phyloP scores from a whole-genome alignment of 1,139 yeast genomes.

The Saccharomycopsis hybrid region DNA sequence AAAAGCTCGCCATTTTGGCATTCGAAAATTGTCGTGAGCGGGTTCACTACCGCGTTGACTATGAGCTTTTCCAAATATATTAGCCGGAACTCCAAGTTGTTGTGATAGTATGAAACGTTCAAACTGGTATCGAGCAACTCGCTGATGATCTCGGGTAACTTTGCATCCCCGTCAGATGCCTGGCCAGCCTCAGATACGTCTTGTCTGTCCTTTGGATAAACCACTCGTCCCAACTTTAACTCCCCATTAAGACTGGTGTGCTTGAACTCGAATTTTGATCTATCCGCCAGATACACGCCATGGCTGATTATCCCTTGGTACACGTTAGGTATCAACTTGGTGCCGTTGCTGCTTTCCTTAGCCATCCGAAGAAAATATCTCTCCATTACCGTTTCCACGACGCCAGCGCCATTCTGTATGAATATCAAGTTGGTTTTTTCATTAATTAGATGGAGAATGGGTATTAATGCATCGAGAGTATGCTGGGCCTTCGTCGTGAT shows the following conservation, averaged over 20 bases:
- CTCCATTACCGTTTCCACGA: constrained; percentile 44
- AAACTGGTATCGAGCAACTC: constrained; percentile 30
- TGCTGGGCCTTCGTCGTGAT: constrained; percentile 66
- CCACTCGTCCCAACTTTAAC: constrained; percentile 45
- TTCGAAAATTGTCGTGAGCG: constrained; percentile 70
- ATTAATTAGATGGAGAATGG: constrained; percentile 41
- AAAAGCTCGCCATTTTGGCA: constrained; percentile 73
- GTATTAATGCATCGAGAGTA: constrained; percentile 42
- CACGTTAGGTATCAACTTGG: constrained; percentile 45
- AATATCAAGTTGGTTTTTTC: constrained; percentile 55
- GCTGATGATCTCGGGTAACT: constrained; percentile 27
- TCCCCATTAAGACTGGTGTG: constrained; percentile 62
- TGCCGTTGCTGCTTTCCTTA: not conserved
- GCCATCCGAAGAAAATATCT: constrained; percentile 47
- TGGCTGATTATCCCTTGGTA: constrained; percentile 76
- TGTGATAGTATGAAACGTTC: constrained; percentile 36
- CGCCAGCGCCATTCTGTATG: constrained; percentile 87
- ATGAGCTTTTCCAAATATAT: constrained; percentile 71
- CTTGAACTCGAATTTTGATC: constrained; percentile 33
- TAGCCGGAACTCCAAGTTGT: constrained; percentile 49
- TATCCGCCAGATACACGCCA: constrained; percentile 51
- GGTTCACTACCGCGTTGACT: constrained; percentile 77
- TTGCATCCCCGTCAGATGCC: constrained; percentile 12
- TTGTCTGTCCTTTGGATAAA: not conserved
- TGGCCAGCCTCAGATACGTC: too few relatives aligned